Evolutionary conservation across 2,329 filamentous ascomycete species (phyloP).

Genomic region (Calonectria pauciramosa): DNA sequence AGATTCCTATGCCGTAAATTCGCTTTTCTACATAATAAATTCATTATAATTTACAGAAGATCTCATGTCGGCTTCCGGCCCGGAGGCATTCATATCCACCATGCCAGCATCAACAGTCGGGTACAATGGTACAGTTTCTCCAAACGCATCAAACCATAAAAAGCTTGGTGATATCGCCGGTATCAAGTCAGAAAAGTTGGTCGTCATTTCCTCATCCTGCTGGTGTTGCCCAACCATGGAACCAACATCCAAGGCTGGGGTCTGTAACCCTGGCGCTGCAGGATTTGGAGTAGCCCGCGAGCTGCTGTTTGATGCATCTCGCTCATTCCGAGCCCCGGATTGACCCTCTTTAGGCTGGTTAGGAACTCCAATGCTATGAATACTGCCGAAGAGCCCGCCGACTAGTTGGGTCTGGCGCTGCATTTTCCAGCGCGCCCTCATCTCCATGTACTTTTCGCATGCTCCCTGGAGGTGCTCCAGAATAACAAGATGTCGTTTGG

Average conservation of each 20-base stretch:
- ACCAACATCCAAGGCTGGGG: not conserved
- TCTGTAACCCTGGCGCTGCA: constrained; percentile 1
- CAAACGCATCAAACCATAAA: constrained; percentile 45
- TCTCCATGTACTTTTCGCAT: constrained; percentile 41
- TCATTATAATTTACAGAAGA: constrained; percentile 22
- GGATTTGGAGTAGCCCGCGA: constrained; percentile 3
- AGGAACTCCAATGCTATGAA: constrained; percentile 38
- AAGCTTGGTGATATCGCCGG: constrained; percentile 43
- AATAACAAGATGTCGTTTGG: constrained; percentile 41
- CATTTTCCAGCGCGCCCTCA: constrained; percentile 39
- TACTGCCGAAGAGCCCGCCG: constrained; percentile 41
- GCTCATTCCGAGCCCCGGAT: not conserved
- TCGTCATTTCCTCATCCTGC: constrained; percentile 26
- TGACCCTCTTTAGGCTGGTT: not conserved
- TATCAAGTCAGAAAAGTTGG: constrained; percentile 34
- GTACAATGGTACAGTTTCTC: constrained; percentile 43
- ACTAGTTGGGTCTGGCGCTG: constrained; percentile 41
- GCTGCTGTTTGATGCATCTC: constrained; percentile 4
- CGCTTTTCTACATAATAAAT: constrained; percentile 12
- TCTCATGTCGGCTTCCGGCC: not conserved
- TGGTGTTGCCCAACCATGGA: constrained; percentile 4
- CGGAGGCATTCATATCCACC: constrained; percentile 24
- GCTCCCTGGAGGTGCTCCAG: constrained; percentile 42
- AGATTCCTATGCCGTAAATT: too few species aligned
- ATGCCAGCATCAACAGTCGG: constrained; percentile 43